A percentile compares a stretch with the other conserved stretches of the same genome.
Conservation (phyloP, 1,284 basidiomycete genomes). For the Cutaneotrichosporon sp. region DNA sequence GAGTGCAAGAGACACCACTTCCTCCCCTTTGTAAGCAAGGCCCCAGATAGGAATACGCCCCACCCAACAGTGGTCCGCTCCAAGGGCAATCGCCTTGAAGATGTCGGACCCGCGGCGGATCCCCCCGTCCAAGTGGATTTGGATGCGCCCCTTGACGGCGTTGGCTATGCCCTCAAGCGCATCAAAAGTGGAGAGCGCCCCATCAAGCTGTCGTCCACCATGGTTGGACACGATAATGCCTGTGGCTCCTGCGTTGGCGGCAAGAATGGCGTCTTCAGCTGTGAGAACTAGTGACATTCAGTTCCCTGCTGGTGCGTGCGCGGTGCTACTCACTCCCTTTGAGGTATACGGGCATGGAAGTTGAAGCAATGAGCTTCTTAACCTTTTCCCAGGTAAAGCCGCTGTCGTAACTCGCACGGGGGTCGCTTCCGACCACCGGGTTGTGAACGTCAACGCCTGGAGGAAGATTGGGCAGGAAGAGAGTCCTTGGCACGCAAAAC, state of each 20-base stretch:
- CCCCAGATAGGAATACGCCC: conserved; percentile 27
- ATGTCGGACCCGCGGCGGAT: conserved; percentile 35
- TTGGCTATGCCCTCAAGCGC: conserved; percentile 26
- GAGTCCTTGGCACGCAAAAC: conserved; percentile 12
- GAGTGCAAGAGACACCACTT: conserved; percentile 19
- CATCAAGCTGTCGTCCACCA: conserved; percentile 40
- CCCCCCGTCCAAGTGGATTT: conserved; percentile 36
- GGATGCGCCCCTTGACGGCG: conserved; percentile 27
- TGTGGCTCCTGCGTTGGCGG: conserved; percentile 27
- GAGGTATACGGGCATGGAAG: conserved; percentile 15
- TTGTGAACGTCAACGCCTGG: conserved; percentile 11
- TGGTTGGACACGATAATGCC: conserved; percentile 36
- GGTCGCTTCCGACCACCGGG: conserved; percentile 12
- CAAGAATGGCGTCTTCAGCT: conserved; percentile 30
- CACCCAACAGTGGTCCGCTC: conserved; percentile 32
- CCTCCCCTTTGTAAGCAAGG: conserved; percentile 22
- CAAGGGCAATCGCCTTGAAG: conserved; percentile 38
- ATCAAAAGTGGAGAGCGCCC: conserved; percentile 24
- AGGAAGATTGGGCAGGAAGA: conserved; percentile 19
- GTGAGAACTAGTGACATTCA: conserved; percentile 14
- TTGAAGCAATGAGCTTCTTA: conserved; percentile 2
- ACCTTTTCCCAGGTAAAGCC: conserved; percentile 19
- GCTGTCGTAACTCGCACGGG: conserved; percentile 13
- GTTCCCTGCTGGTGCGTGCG: background rate
- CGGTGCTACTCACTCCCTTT: conserved; percentile 20